These are phyloP conservation scores for Peronosclerospora sorghi DNA, from an alignment of 352 stramenopile genomes.

Conservation along the genomic window DNA sequence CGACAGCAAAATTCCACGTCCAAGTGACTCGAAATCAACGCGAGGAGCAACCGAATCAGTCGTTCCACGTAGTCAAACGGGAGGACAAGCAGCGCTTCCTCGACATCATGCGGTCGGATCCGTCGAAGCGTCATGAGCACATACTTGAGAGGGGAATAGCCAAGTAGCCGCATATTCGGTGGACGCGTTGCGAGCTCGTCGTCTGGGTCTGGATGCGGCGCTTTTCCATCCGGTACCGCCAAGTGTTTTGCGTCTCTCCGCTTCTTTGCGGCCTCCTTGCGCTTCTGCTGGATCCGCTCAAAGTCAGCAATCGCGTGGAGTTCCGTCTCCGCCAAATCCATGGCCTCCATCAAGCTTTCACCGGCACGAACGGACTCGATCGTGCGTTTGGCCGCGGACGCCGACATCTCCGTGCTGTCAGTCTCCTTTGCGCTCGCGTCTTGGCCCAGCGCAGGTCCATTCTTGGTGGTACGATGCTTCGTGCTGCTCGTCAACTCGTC, in stretches of 20 bases:
- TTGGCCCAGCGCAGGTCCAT: constrained; percentile 49
- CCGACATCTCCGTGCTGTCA: constrained; percentile 43
- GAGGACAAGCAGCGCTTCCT: constrained; percentile 95
- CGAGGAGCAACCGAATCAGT: constrained; percentile 87
- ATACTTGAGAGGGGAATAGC: constrained; percentile 91
- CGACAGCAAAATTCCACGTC: constrained; percentile 90
- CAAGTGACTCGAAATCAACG: constrained; percentile 79
- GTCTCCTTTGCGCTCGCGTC: constrained; percentile 30
- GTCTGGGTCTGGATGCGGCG: constrained; percentile 13
- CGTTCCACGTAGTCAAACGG: constrained; percentile 94
- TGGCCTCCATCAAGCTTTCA: constrained; percentile 90
- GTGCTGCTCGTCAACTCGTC: constrained; percentile 78
- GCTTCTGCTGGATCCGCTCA: constrained; percentile 51
- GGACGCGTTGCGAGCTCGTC: constrained; percentile 30
- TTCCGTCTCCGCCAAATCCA: constrained; percentile 90
- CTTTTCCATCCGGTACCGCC: constrained; percentile 36
- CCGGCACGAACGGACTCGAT: constrained; percentile 86
- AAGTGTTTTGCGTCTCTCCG: constrained; percentile 23
- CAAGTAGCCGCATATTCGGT: constrained; percentile 91
- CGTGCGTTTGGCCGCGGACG: constrained; percentile 86
- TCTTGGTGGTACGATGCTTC: no score
- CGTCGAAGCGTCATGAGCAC: constrained; percentile 88
- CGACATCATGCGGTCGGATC: constrained; percentile 92
- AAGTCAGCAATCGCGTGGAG: constrained; percentile 77
- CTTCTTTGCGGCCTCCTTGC: constrained; percentile 23